A percentile compares a stretch with the other conserved stretches of the same genome.
Evolutionary conservation across 768 basidiomycete species (phyloP).

Genomic region (Boletus speciosus): DNA sequence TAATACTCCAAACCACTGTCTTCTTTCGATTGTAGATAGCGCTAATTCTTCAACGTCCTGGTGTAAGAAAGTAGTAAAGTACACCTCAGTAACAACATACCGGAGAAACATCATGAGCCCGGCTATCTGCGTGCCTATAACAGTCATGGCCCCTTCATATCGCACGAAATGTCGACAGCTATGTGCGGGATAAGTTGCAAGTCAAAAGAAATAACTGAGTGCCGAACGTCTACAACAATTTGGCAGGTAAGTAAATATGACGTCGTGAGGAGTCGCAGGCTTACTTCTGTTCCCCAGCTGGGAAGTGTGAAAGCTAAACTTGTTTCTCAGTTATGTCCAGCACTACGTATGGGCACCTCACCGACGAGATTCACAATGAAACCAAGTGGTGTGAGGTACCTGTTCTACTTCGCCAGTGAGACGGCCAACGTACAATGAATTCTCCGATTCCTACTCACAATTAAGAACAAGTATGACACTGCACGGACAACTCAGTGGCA

Average conservation of each 20-base stretch:
- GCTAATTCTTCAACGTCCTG: constrained; percentile 6
- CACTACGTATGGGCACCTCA: constrained; percentile 3
- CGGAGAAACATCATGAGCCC: constrained; percentile 45
- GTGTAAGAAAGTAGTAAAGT: neutral
- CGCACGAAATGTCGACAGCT: constrained; percentile 48
- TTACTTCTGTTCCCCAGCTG: constrained; percentile 13
- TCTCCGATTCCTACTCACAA: constrained; percentile 26
- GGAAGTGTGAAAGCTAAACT: constrained; percentile 16
- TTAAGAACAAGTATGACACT: constrained; percentile 37
- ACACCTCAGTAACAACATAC: constrained; percentile 18
- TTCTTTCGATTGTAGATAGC: constrained; percentile 15
- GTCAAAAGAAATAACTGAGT: neutral
- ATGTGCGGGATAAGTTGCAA: neutral
- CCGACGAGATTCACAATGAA: constrained; percentile 55
- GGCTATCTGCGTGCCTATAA: constrained; percentile 37
- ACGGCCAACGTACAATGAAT: neutral
- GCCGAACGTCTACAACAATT: constrained; percentile 12
- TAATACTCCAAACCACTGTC: constrained; percentile 7
- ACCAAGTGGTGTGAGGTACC: constrained; percentile 60
- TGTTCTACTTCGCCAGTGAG: constrained; percentile 42
- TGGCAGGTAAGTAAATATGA: neutral
- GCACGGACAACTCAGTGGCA: neutral
- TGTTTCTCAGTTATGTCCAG: neutral
- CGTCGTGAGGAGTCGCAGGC: neutral
- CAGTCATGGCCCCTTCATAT: constrained; percentile 48